Conservation (phyloP, 331 rosid species). For the Acacia pycnantha region DNA sequence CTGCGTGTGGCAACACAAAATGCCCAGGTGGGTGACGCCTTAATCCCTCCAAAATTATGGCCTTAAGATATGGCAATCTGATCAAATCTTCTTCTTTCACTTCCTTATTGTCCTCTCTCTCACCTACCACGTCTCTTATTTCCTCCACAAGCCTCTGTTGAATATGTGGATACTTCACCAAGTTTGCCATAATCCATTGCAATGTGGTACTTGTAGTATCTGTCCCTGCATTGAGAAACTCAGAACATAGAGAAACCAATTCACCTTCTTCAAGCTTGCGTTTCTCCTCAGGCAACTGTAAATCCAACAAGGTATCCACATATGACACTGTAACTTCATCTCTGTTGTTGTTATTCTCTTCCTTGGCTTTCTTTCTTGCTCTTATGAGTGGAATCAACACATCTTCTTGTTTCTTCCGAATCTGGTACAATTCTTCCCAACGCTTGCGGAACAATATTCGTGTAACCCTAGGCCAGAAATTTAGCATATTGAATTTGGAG, state of each 20-base stretch:
- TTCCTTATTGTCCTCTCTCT: neutral
- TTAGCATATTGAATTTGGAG: constrained; percentile 15
- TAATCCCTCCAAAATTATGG: neutral
- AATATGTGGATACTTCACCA: neutral
- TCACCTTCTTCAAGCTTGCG: constrained; percentile 8
- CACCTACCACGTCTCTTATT: neutral
- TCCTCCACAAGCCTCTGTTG: neutral
- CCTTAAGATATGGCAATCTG: neutral
- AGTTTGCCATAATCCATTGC: constrained; percentile 8
- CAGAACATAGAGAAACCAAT: neutral
- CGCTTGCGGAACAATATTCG: constrained; percentile 32
- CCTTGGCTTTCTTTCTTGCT: neutral
- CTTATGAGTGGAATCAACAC: constrained; percentile 4
- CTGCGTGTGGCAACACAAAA: neutral
- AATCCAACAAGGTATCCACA: neutral
- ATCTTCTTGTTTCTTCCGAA: neutral
- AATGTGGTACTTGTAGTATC: neutral
- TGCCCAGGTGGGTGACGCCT: constrained; percentile 16
- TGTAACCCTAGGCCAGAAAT: constrained; percentile 33
- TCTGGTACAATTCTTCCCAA: constrained; percentile 27
- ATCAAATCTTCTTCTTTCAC: constrained; percentile 2
- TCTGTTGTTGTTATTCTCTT: neutral
- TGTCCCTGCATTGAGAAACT: neutral
- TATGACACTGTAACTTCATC: neutral
- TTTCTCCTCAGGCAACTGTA: constrained; percentile 7